phyloP scores from a whole-genome alignment of 1,284 basidiomycete genomes.

The Athelia psychrophila region DNA sequence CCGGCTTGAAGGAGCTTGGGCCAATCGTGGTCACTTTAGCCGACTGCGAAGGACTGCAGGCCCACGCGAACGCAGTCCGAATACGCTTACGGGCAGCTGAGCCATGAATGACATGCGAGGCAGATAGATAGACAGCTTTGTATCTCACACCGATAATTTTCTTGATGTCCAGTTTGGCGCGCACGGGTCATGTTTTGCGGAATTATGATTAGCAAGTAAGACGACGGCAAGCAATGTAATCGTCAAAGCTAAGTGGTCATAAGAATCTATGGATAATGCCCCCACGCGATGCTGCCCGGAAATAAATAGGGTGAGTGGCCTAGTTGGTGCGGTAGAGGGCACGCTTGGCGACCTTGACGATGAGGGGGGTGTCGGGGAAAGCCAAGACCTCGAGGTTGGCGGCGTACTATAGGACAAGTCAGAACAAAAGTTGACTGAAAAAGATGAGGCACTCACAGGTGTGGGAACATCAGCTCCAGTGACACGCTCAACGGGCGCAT shows the following conservation, averaged over 20 bases:
- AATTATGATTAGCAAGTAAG: neutral
- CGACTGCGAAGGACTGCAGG: conserved; percentile 93
- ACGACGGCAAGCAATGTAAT: neutral
- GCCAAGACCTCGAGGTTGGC: conserved; percentile 84
- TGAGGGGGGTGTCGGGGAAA: conserved; percentile 88
- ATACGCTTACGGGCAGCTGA: conserved; percentile 46
- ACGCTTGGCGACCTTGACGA: conserved; percentile 90
- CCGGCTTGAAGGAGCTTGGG: conserved; percentile 79
- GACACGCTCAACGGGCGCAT: conserved; percentile 96
- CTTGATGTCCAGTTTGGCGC: neutral
- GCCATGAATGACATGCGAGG: neutral
- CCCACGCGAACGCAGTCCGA: conserved; percentile 88
- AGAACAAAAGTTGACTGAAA: conserved; percentile 7
- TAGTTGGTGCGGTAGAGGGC: conserved; percentile 86
- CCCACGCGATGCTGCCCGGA: neutral
- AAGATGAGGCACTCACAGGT: conserved; percentile 60
- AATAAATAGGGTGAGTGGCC: conserved; percentile 15
- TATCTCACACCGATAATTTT: neutral
- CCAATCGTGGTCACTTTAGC: conserved; percentile 91
- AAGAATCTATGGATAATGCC: neutral
- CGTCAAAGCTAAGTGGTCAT: neutral
- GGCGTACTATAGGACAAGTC: conserved; percentile 64
- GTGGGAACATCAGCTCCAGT: conserved; percentile 98
- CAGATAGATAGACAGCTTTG: no score
- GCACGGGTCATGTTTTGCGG: neutral